Conservation (phyloP, 2,329 filamentous ascomycete genomes). For the Cladophialophora chaetospira region DNA sequence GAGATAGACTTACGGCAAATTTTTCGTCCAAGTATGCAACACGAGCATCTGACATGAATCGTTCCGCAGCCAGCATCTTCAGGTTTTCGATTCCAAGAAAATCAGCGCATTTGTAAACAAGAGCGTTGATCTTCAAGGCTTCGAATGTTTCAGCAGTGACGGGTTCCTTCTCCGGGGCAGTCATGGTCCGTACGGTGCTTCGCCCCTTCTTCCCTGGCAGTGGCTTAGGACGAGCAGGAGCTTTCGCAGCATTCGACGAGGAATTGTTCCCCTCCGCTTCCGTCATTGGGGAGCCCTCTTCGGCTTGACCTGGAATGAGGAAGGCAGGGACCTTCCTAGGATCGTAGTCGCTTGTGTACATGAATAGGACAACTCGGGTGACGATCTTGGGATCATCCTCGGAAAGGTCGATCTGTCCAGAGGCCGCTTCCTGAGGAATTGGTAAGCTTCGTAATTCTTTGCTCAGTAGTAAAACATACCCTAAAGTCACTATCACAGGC, state of each 20-base stretch:
- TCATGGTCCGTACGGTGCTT: too few relatives aligned
- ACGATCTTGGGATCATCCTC: neutral
- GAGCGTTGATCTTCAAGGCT: neutral
- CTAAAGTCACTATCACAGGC: neutral
- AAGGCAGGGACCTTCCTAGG: neutral
- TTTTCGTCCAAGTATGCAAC: neutral
- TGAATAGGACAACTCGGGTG: neutral
- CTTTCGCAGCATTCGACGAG: neutral
- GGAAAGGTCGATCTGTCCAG: neutral
- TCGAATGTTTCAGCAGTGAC: neutral
- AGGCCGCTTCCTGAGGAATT: neutral
- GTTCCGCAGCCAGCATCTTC: neutral
- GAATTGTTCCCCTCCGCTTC: neutral
- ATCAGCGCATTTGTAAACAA: constrained; percentile 4
- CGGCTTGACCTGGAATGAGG: neutral
- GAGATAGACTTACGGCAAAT: neutral
- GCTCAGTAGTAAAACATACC: neutral
- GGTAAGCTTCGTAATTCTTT: neutral
- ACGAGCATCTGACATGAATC: neutral
- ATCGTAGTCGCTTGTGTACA: neutral
- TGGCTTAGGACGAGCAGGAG: neutral
- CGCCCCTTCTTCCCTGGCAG: too few relatives aligned
- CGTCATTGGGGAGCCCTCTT: neutral
- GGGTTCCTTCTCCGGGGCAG: neutral
- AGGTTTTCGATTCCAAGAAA: constrained; percentile 1